Percentiles rank a stretch among this genome's conserved stretches.
These are phyloP conservation scores for Choiromyces venosus DNA, from an alignment of 495 filamentous ascomycete genomes.

Conservation along the genomic window DNA sequence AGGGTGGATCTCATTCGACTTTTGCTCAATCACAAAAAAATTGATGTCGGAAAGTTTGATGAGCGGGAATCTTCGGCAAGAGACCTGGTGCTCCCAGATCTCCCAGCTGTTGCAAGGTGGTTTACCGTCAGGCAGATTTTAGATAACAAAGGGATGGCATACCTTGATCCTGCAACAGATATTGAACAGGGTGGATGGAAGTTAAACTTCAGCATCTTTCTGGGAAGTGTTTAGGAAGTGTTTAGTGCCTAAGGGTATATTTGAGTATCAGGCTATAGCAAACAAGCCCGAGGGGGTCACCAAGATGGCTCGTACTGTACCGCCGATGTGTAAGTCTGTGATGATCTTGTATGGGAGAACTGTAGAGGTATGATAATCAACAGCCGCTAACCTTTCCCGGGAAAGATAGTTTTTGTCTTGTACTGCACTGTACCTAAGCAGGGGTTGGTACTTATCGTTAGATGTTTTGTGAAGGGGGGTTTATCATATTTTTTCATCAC, in stretches of 20 bases:
- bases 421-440: background rate
- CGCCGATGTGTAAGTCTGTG: background rate
- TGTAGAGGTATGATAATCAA: background rate
- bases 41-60: background rate
- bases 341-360: background rate
- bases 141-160: background rate
- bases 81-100: background rate
- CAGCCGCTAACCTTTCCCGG: background rate
- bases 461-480: background rate
- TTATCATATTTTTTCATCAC: too few species aligned
- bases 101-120: background rate
- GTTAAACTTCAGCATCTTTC: too few species aligned
- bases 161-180: background rate
- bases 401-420: background rate
- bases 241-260: too few species aligned
- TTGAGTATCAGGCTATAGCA: too few species aligned
- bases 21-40: background rate
- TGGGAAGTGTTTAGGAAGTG: too few species aligned
- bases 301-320: background rate
- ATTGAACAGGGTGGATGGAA: background rate
- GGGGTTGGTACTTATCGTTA: background rate
- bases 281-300: too few species aligned
- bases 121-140: background rate
- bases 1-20: background rate
- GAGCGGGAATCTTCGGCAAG: background rate